Percentiles rank a stretch among this genome's conserved stretches.
These are phyloP conservation scores for Rhododendron mucronatum DNA, from an alignment of 148 eudicot species.

Conservation along the genomic window DNA sequence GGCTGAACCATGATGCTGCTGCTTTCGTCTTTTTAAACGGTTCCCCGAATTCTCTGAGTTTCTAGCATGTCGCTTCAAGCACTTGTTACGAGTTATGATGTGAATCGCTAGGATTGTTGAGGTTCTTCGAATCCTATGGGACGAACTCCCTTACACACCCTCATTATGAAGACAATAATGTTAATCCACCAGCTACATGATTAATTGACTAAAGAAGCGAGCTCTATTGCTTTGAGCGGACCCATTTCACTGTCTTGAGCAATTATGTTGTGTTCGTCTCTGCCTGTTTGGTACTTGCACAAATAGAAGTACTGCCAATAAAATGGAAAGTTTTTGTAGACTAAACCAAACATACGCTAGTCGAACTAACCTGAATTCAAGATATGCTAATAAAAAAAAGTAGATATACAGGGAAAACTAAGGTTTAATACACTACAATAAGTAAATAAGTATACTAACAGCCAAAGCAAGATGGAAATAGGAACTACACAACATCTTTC, in stretches of 20 bases:
- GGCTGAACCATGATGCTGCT: too few species aligned
- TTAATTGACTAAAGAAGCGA: too few species aligned
- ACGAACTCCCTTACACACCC: neutral
- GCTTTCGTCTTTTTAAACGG: too few species aligned
- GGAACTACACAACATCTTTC: neutral
- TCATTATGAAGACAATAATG: neutral
- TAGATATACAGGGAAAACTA: neutral
- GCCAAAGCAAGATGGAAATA: neutral
- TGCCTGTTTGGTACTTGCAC: neutral
- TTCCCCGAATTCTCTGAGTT: too few species aligned
- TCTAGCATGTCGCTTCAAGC: too few species aligned
- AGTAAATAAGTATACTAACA: neutral
- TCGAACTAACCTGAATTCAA: neutral
- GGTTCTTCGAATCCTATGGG: neutral
- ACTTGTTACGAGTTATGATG: neutral
- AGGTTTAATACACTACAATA: neutral
- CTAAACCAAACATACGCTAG: neutral
- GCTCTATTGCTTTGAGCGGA: too few species aligned
- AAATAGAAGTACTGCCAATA: neutral
- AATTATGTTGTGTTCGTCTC: neutral
- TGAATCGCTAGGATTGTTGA: neutral
- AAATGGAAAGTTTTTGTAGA: neutral
- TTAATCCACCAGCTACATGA: too few species aligned
- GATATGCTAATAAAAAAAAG: neutral
- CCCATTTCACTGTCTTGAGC: neutral